Evolutionary conservation across 192 early-diverging fungal species (phyloP), one percentile per base, ranked within the genome.

Genomic region (Pilaira anomala): DNA sequence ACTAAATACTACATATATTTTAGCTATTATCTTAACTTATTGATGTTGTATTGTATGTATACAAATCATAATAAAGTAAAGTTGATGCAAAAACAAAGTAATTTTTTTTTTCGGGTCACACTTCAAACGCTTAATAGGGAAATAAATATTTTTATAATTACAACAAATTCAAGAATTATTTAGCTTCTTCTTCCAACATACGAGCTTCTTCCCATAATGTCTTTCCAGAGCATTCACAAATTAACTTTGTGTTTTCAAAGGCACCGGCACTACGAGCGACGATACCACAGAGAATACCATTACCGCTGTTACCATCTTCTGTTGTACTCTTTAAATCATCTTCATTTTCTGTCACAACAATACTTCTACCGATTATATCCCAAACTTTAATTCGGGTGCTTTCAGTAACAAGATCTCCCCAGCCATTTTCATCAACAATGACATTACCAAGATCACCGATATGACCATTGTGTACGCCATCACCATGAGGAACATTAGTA

Each of bases 321-420:
- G 48, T 56, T 22, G 46, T 14, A 14, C 13, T 13, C 1, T 83
- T 85, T 46, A 87, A 62, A 63, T 84, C 81, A 60, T 90, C 88
- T n/a, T 59, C 56, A 1, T 65, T 65, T n/a, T 78, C 75, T 12
- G 77, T 79, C 12, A 89, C 66, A 7, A 93, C 91, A 80, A 96
- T 82, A 24, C 88, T 90, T 48, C 94, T 77, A 19, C 93, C 94
- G 74, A 96, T 91, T 46, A 94, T 73, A 71, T 96, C 93, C 89
- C 91, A 92, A 2, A 95, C 89, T 69, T 88, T 88, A 56, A 93
- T 77, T 24, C 84, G 71, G 26, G 66, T 66, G n/a, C 81, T 84
- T 69, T 95, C 92, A 8, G 89, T 64, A 7, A 91, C 85, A 52
- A 88, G 52, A 67, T 87, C 89, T 52, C 88, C 90, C 84, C 85